Evolutionary conservation across 108 stramenopile species (phyloP).

Genomic region (Phaeodactylum tricornutum): DNA sequence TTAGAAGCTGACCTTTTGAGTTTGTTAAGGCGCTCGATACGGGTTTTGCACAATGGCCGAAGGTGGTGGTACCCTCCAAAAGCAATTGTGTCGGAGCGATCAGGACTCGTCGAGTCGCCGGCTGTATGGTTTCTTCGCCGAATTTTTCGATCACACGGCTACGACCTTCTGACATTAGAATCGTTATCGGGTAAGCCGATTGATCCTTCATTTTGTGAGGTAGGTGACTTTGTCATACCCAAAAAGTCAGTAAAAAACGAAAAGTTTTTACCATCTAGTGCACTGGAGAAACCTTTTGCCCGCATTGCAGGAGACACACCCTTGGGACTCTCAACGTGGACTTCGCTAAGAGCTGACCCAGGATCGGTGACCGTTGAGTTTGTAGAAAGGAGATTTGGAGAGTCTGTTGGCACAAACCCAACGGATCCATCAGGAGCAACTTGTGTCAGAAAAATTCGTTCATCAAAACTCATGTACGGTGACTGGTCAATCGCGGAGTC

Average conservation of each 20-base stretch:
- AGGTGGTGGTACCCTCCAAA: constrained; percentile 46
- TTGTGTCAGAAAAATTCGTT: too few species aligned
- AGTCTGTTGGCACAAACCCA: too few species aligned
- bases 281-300: too few species aligned
- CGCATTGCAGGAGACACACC: too few species aligned
- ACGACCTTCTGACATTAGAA: constrained; percentile 11
- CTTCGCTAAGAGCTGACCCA: constrained; percentile 1
- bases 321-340: neutral
- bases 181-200: constrained; percentile 16
- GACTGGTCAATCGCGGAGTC: too few species aligned
- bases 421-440: too few species aligned
- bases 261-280: too few species aligned
- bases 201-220: constrained; percentile 12
- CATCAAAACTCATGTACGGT: too few species aligned
- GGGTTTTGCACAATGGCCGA: constrained; percentile 27
- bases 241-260: too few species aligned
- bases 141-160: constrained; percentile 31
- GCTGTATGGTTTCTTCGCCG: constrained; percentile 25
- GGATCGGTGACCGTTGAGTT: constrained; percentile 14
- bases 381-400: constrained; percentile 12
- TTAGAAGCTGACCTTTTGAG: neutral
- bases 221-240: constrained; percentile 33
- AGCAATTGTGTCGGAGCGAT: constrained; percentile 24
- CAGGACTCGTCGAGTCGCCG: constrained; percentile 25
- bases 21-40: constrained; percentile 16